These are phyloP conservation scores for Neurospora terricola DNA, from an alignment of 495 filamentous ascomycete genomes.

Conservation along the genomic window DNA sequence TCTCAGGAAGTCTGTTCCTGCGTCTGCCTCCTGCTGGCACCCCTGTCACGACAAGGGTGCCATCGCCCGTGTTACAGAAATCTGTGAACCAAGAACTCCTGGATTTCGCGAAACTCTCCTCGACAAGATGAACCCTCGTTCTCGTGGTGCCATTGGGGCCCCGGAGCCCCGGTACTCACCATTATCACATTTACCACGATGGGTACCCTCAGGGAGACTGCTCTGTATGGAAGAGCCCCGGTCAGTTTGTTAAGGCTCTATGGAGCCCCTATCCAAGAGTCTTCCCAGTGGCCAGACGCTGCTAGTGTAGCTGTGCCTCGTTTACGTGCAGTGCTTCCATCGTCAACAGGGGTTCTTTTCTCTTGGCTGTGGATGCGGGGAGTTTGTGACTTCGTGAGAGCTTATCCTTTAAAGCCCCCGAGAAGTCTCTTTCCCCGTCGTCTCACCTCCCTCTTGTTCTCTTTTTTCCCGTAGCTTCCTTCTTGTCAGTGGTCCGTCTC, in stretches of 20 bases:
- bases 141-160: neutral
- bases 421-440: neutral
- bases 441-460: slow-evolving; percentile 9
- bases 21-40: slow-evolving; percentile 13
- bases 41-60: neutral
- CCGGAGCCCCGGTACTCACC: neutral
- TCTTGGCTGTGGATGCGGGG: neutral
- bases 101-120: slow-evolving; percentile 5
- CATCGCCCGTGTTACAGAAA: slow-evolving; percentile 8
- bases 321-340: neutral
- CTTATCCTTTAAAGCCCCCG: slow-evolving; percentile 13
- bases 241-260: neutral
- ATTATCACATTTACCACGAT: neutral
- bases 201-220: neutral
- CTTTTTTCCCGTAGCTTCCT: slow-evolving; percentile 8
- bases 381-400: neutral
- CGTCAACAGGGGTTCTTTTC: neutral
- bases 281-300: neutral
- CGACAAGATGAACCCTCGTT: neutral
- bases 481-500: slow-evolving; percentile 17
- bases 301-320: neutral
- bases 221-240: neutral
- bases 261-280: neutral
- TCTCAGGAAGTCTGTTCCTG: slow-evolving; percentile 26
- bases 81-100: slow-evolving; percentile 9